Evolutionary conservation across 78 protist species (phyloP), one percentile per base, ranked within the genome.

Genomic region (Dictyostelium purpureum): DNA sequence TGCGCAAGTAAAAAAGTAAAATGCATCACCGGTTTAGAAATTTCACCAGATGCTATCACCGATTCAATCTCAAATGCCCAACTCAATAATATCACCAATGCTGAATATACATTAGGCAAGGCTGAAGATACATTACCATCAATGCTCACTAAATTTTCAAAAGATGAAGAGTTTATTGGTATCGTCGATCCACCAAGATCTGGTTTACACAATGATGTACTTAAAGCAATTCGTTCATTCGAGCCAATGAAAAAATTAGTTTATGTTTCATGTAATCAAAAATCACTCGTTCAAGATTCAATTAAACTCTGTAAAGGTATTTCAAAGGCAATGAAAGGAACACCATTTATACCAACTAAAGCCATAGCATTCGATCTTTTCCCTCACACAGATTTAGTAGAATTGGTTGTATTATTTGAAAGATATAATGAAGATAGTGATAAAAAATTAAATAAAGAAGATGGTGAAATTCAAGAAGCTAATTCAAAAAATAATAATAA

Each of bases 311-410:
- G 96, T 92, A 92, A 91, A 19, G 88, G 91, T 18, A 28, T 70
- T 10, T 78, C 94, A 43, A 78, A 88, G 14, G 0, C 49, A 6
- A 59, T 57, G 74, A 2, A 0, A 12, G 96, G 97, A 18, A 49
- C 16, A 18, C 98, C 98, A 9, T 98, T 98, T 75, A 66, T 0
- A 14, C 96, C 94, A 16, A 61, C 79, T 4, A 37, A 24, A 61
- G 91, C 88, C 16, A 11, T 12, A 28, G 96, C 92, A 0, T 94
- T 96, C 9, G 99, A 97, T 65, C 33, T 98, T 28, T 98, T 98
- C 93, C 99, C 98, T 1, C 98, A 98, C 89, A 96, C 98, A 31
- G 73, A 40, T 43, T 81, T 79, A 40, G 16, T 9, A 42, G 99
- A 98, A 77, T 28, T 96, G 10, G 95, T 98, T 51, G 66, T 96